Evolutionary conservation across 106 monocot species (phyloP).

Genomic region (Chionographis japonica): DNA sequence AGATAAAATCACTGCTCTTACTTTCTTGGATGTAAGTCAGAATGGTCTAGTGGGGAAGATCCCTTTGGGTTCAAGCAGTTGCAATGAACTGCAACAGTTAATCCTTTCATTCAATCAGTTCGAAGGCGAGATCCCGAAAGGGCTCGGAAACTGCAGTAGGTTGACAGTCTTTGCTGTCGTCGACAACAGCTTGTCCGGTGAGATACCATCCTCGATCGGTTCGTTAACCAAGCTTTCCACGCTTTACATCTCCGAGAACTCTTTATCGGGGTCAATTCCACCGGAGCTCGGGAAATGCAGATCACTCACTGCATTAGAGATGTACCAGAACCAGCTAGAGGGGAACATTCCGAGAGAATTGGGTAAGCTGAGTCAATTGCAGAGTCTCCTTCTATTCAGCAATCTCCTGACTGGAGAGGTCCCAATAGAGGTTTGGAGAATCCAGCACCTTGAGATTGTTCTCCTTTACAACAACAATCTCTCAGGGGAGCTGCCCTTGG

Average conservation of each 20-base stretch:
- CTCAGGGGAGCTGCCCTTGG: constrained; percentile 52
- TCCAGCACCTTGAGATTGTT: constrained; percentile 38
- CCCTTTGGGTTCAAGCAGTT: constrained; percentile 31
- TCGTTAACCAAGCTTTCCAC: constrained; percentile 33
- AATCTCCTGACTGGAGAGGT: constrained; percentile 71
- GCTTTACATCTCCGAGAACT: constrained; percentile 46
- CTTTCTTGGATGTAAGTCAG: constrained; percentile 28
- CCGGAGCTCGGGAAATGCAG: constrained; percentile 59
- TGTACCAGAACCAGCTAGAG: constrained; percentile 53
- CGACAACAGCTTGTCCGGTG: constrained; percentile 51
- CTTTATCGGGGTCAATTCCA: constrained; percentile 61
- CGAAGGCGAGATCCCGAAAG: constrained; percentile 39
- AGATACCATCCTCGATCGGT: constrained; percentile 57
- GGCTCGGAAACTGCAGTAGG: constrained; percentile 53
- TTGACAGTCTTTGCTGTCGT: constrained; percentile 27
- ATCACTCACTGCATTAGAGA: constrained; percentile 34
- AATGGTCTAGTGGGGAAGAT: constrained; percentile 44
- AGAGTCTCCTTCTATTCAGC: constrained; percentile 38
- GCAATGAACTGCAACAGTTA: constrained; percentile 31
- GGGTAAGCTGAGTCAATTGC: constrained; percentile 39
- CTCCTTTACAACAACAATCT: constrained; percentile 59
- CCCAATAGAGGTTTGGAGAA: constrained; percentile 59
- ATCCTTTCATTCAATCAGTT: constrained; percentile 41
- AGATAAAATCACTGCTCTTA: constrained; percentile 33
- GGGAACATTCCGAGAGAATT: constrained; percentile 61